These are phyloP conservation scores for Penicillium sp. DNA, from an alignment of 2,329 filamentous ascomycete species.

Conservation along the genomic window DNA sequence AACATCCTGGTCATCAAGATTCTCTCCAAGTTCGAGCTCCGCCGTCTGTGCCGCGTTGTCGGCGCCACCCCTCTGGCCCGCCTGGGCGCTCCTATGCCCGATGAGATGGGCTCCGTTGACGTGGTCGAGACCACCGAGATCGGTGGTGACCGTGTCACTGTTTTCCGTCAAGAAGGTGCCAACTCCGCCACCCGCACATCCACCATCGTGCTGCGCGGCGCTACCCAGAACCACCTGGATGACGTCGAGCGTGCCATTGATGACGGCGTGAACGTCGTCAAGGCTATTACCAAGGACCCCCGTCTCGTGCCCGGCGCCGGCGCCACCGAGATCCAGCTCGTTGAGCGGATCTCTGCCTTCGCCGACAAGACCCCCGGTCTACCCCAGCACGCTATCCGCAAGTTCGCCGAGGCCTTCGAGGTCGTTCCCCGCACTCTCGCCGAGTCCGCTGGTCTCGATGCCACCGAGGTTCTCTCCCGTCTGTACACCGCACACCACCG, in stretches of 20 bases:
- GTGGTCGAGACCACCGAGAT: slow-evolving; percentile 97
- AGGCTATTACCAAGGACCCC: slow-evolving; percentile 93
- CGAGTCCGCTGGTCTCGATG: slow-evolving; percentile 92
- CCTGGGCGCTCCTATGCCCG: slow-evolving; percentile 97
- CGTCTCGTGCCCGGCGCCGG: slow-evolving; percentile 91
- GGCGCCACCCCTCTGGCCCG: slow-evolving; percentile 95
- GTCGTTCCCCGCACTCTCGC: slow-evolving; percentile 92
- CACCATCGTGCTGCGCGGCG: slow-evolving; percentile 90
- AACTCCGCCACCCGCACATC: slow-evolving; percentile 89
- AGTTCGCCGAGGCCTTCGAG: slow-evolving; percentile 97
- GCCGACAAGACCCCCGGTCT: slow-evolving; percentile 92
- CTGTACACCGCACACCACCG: slow-evolving; percentile 89
- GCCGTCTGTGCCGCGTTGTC: slow-evolving; percentile 91
- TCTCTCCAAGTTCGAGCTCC: slow-evolving; percentile 96
- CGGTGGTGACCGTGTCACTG: slow-evolving; percentile 94
- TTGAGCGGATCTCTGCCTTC: slow-evolving; percentile 86
- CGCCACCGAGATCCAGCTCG: slow-evolving; percentile 90
- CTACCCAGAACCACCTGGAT: slow-evolving; percentile 97
- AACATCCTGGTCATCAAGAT: slow-evolving; percentile 96
- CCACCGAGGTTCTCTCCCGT: slow-evolving; percentile 91
- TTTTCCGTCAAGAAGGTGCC: slow-evolving; percentile 85
- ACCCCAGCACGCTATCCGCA: slow-evolving; percentile 94
- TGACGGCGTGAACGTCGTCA: slow-evolving; percentile 97
- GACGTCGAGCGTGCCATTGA: slow-evolving; percentile 97
- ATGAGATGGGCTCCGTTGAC: slow-evolving; percentile 96